Evolutionary conservation across 2,329 filamentous ascomycete species (phyloP), one percentile per base, ranked within the genome.

Genomic region (Colletotrichum tamarilloi): DNA sequence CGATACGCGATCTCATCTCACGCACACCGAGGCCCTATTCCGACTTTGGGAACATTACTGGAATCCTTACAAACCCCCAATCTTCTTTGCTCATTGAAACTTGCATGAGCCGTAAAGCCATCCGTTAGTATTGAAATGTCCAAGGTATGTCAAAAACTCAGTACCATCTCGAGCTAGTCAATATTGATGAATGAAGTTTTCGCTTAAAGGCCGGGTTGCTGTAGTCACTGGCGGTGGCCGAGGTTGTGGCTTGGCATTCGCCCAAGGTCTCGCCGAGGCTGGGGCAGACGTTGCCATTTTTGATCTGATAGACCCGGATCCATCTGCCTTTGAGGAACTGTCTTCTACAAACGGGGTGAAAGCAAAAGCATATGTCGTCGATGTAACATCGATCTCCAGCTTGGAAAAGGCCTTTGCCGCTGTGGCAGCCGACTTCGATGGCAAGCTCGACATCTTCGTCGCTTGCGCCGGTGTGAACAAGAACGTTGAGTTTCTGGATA

Each of bases 181-280:
- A 22, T 55, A 28, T 72, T 75, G 24, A 68, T 55, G 4, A 11
- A 0, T 14, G 1, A 58, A 87, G 85, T 88, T 89, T 74, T 87
- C 85, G 0, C 78, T 89, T 5, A 82, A 85, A 73, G 86, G 85
- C 22, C 84, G 86, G 32, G 86, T 82, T 4, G 85, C 83, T 26
- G 73, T 87, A 35, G 80, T 87, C 30, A 87, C 86, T 1, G 86
- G 86, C 7, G 86, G 84, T 19, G 84, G 82, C 8, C 77, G 85
- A 35, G 86, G 86, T 24, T 85, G 84, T 62, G 86, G 86, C 1
- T 80, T 87, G 7, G 69, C 69, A 19, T 72, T 72, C 7, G 69
- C 65, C 4, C 65, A 68, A 49, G 69, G 69, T 5, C 69, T 72
- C 12, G 69, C 69, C 9, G 69, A 72, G 30, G 69, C 69, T 7